Base-by-base conservation (phyloP, 768 basidiomycete species). In the Boletus speciosus region DNA sequence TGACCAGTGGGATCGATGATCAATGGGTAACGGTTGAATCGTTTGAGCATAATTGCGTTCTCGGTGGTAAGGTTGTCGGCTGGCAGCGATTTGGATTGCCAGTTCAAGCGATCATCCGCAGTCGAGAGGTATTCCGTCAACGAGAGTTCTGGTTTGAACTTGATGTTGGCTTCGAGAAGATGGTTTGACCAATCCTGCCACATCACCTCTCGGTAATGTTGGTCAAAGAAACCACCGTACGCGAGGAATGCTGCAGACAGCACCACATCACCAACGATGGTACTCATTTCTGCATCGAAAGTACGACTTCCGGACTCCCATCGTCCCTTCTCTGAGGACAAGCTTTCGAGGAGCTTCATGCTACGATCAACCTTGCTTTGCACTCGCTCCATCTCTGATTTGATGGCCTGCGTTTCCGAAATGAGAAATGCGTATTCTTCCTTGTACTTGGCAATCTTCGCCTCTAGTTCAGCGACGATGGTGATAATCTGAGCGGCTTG, bases 1-100 rank as follows among this genome's bases (percentile, higher is more conserved):
- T 99, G 97, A 15, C 95, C 97, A 5, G 96, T 97, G 5, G 97
- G 97, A 68, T 99, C 97, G 63, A 99, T 93, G 54, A 99, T 91
- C 47, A 98, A 82, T 7, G 97, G 97, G 71, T 98, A 98, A 19
- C 97, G 90, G 65, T 93, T 92, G 82, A 94, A 98, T 46, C 94
- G 86, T 67, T 96, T 94, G 66, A 99, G 83, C 93, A 98, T 98
- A 72, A 98, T 94, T n/a, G 97, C 97, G 67, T 99, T 99, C 74
- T 98, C 97, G 1, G 91, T 93, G 60, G 93, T 98, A 42, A 99
- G 77, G 58, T 90, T 94, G 71, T 99, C 95, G 6, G 93, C 86
- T 1, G 97, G 97, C n/a, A 98, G 78, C 1, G 92, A 88, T 65
- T 93, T 94, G 31, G 93, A 89, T 71, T 96, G 93, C 97, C 95